Percentiles rank a stretch among this genome's conserved stretches.
Conservation (phyloP, 2,329 filamentous ascomycete genomes). For the Claviceps sp. region DNA sequence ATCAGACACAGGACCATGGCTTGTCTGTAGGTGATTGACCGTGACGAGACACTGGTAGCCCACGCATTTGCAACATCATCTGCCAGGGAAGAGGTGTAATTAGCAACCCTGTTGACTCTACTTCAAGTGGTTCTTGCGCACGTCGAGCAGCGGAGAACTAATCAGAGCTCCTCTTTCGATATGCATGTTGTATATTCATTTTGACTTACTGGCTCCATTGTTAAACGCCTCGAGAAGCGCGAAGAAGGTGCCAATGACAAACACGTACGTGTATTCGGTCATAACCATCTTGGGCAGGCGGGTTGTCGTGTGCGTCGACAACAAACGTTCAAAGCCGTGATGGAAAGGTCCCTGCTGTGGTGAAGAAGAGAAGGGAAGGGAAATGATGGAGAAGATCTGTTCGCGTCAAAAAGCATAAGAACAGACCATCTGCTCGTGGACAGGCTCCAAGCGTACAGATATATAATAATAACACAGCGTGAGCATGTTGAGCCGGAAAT, state of each 20-base stretch:
- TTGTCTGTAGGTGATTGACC: conserved; percentile 51
- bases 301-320: not conserved
- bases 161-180: no score
- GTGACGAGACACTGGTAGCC: conserved; percentile 50
- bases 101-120: not conserved
- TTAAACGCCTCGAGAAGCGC: conserved; percentile 66
- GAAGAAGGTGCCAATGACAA: conserved; percentile 64
- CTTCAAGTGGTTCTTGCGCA: not conserved
- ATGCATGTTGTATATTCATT: no score
- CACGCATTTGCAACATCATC: conserved; percentile 77
- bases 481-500: not conserved
- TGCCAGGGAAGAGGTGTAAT: conserved; percentile 16
- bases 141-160: no score
- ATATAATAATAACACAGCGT: not conserved
- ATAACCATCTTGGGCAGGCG: conserved; percentile 36
- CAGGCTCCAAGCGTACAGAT: not conserved
- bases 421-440: not conserved
- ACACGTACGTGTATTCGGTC: conserved; percentile 54
- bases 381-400: not conserved
- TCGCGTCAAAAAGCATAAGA: not conserved
- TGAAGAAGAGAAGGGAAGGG: not conserved
- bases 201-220: conserved; percentile 59
- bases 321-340: not conserved
- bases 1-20: conserved; percentile 53
- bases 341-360: not conserved